Percentiles rank a stretch among this genome's conserved stretches.
Evolutionary conservation across 2,329 filamentous ascomycete genomes (phyloP).

Genomic region (Fusarium agapanthi): DNA sequence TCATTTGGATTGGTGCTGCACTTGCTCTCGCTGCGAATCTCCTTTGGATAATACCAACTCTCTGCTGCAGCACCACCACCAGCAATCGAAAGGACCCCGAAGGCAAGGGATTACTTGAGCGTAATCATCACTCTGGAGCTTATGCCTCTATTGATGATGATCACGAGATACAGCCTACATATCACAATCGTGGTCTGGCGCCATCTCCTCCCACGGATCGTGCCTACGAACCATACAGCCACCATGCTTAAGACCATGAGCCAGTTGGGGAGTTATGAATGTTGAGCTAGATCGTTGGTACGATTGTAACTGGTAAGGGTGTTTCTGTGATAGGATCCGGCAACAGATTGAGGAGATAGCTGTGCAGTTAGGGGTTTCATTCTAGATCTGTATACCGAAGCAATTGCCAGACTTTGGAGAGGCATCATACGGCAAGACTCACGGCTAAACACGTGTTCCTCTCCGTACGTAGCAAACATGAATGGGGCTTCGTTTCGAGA

Average conservation of each 20-base stretch:
- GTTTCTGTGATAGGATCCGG: neutral
- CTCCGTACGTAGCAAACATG: too few relatives aligned
- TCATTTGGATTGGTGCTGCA: neutral
- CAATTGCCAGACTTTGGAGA: neutral
- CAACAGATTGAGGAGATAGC: neutral
- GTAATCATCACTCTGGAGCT: neutral
- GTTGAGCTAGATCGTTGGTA: neutral
- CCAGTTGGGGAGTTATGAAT: rapidly evolving
- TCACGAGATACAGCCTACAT: neutral
- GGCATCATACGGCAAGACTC: rapidly evolving
- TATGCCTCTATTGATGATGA: neutral
- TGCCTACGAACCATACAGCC: neutral
- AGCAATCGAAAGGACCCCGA: neutral
- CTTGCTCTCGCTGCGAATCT: neutral
- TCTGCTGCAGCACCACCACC: neutral
- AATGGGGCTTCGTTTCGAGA: rapidly evolving
- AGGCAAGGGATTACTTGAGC: neutral
- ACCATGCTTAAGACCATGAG: neutral
- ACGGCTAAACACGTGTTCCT: neutral
- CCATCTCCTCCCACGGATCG: neutral
- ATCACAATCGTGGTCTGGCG: neutral
- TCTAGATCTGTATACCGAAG: neutral
- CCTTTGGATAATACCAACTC: neutral
- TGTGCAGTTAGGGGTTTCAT: too few relatives aligned
- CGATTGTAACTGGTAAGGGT: neutral